Conservation (phyloP, 1,284 basidiomycete genomes). For the Leccinum ponderosum region DNA sequence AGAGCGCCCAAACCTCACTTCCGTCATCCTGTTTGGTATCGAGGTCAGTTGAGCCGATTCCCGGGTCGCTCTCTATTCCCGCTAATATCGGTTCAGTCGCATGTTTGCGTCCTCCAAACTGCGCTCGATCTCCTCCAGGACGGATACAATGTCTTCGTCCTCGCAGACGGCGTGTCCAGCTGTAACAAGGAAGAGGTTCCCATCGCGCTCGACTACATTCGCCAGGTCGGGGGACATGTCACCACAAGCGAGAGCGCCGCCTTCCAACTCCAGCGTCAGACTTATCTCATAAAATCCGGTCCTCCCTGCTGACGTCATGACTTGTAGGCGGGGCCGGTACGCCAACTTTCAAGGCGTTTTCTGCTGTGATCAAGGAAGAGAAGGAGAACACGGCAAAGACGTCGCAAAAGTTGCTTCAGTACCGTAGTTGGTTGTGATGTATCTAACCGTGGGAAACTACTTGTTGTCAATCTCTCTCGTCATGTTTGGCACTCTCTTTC, state of each 20-base stretch:
- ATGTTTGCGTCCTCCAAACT: conserved; percentile 89
- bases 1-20: conserved; percentile 49
- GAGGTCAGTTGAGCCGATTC: conserved; percentile 51
- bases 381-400: conserved; percentile 58
- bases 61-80: not conserved
- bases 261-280: conserved; percentile 72
- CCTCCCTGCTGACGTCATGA: conserved; percentile 13
- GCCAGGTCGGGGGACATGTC: conserved; percentile 73
- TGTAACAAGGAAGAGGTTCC: conserved; percentile 74
- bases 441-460: not conserved
- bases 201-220: conserved; percentile 64
- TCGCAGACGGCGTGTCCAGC: conserved; percentile 85
- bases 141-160: conserved; percentile 63
- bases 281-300: conserved; percentile 8
- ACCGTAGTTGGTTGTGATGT: conserved; percentile 27
- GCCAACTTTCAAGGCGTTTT: conserved; percentile 75
- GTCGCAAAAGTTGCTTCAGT: conserved; percentile 32
- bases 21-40: conserved; percentile 82
- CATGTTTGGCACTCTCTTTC: conserved; percentile 69
- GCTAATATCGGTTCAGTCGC: conserved; percentile 52
- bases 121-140: conserved; percentile 62
- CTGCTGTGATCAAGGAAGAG: conserved; percentile 74
- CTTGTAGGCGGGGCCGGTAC: conserved; percentile 59
- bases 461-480: not conserved
- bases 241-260: conserved; percentile 82